Evolutionary conservation across 179 eudicot genomes (phyloP), one percentile per base, ranked within the genome.

Genomic region (Actinidia arguta): DNA sequence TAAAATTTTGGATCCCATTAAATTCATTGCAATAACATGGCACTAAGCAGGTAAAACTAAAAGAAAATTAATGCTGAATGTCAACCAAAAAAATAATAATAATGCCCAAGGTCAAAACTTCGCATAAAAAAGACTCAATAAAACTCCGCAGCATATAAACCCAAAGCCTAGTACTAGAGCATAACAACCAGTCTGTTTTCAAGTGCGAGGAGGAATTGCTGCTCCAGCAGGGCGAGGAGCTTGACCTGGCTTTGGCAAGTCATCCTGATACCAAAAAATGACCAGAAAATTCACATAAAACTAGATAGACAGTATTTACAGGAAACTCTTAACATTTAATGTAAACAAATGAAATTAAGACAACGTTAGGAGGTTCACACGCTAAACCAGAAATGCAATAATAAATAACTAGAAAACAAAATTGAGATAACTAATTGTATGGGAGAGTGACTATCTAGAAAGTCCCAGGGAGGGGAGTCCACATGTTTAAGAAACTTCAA

Each of bases 161-260:
- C 64, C 16, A 63, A 77, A 17, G 25, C 20, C 58, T 50, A 51
- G 31, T 25, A 46, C 62, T 66, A 42, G 67, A 78, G 62, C 62
- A 78, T 3, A 12, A 22, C 25, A 50, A 63, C 10, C 10, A 46
- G 25, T 16, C 51, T 61, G 16, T 55, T 56, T 78, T 85, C 68
- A 87, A 73, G 87, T 12, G 4, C 92, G 89, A n/a, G 88, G 83
- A 63, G 87, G 86, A 51, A 42, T 73, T 5, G 89, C 82, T 39
- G 89, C 80, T 67, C 87, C 92, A 67, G 80, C 83, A 64, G 85
- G 80, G 16, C 87, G 88, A 6, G 92, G 88, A 18, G 86, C 84
- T 72, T 88, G 92, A 13, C 85, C 88, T 6, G 92, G 83, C 86
- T 67, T 86, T 42, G 90, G 89, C 64, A 56, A 14, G 64, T 90